Base-by-base conservation (phyloP, 2,329 filamentous ascomycete species). In the Ophiosphaerella korrae region DNA sequence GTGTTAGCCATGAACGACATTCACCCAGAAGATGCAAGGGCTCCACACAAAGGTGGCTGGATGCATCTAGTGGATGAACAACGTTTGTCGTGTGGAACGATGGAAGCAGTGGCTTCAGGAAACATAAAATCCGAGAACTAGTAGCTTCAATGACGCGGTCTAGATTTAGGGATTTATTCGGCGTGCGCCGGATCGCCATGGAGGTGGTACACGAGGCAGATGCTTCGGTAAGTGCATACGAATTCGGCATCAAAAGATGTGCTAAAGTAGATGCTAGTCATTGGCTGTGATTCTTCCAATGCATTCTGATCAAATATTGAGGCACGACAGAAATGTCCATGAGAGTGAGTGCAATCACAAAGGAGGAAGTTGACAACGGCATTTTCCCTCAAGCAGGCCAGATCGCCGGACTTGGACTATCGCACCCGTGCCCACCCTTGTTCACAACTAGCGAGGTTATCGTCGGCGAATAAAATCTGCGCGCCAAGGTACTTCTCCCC, bases 381-480 rank as follows among this genome's bases (percentile, higher is more conserved):
- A 13, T n/a, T n/a, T 29, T 23, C 6, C n/a, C 24, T 29, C 16
- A 23, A 39, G 23, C 18, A 39, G 7, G 16, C 18, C 13, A 23
- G 12, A 24, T 13, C 13, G 16, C 9, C 21, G 23, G 4, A n/a
- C 13, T 16, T n/a, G 7, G n/a, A 13, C 13, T n/a, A n/a, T 13
- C 29, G 7, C 13, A 34, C 33, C 36, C 44, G 12, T 33, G 36
- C 9, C 24, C 9, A 7, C 32, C 16, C 44, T 40, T 41, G 13
- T 18, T 13, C 13, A 14, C 31, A 34, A 11, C 26, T 26, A 36
- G 23, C 24, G 12, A 32, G 7, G 5, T 9, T n/a, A 40, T 24
- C 36, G 44, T 26, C 39, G 44, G 36, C 44, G 44, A 46, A 46
- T 46, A 40, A 35, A 40, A 35, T 4, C 23, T 14, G 7, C 21